phyloP scores from a whole-genome alignment of 169 alveolate genomes.

The Cryptosporidium tyzzeri region DNA sequence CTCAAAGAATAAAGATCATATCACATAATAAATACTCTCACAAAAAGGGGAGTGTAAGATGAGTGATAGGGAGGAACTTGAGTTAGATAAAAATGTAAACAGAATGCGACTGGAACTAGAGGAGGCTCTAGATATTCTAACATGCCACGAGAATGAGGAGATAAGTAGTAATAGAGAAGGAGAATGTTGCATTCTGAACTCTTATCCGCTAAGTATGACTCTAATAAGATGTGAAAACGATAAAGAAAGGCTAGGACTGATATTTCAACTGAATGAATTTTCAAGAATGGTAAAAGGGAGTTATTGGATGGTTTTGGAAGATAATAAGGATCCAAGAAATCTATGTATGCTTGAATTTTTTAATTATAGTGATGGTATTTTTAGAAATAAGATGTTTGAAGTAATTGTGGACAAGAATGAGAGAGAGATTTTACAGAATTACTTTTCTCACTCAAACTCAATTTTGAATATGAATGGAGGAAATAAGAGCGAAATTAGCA shows the following conservation, averaged over 20 bases:
- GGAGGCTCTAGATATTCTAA: slow-evolving; percentile 36
- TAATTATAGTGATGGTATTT: slow-evolving; percentile 36
- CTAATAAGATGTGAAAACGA: slow-evolving; percentile 29
- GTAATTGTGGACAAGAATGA: slow-evolving; percentile 16
- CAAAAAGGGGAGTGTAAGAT: slow-evolving; percentile 17
- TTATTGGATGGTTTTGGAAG: slow-evolving; percentile 62
- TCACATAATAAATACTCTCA: slow-evolving; percentile 1
- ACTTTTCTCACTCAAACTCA: slow-evolving; percentile 52
- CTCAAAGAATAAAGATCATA: background rate
- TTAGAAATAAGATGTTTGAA: slow-evolving; percentile 20
- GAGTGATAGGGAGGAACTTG: slow-evolving; percentile 30
- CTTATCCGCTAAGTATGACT: slow-evolving; percentile 59
- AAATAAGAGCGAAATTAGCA: background rate
- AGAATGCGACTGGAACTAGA: slow-evolving; percentile 38
- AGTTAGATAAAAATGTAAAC: slow-evolving; percentile 32
- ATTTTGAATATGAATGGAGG: slow-evolving; percentile 17
- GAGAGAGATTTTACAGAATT: slow-evolving; percentile 32
- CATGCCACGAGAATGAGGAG: slow-evolving; percentile 15
- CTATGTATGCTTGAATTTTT: slow-evolving; percentile 47
- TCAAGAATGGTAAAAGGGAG: slow-evolving; percentile 59
- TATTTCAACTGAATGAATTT: slow-evolving; percentile 34
- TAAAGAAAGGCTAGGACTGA: slow-evolving; percentile 12
- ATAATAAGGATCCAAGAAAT: slow-evolving; percentile 15
- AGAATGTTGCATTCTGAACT: slow-evolving; percentile 20
- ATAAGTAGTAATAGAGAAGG: background rate